These are phyloP conservation scores for Clonostachys byssicola DNA, from an alignment of 2,329 filamentous ascomycete species.

Conservation along the genomic window DNA sequence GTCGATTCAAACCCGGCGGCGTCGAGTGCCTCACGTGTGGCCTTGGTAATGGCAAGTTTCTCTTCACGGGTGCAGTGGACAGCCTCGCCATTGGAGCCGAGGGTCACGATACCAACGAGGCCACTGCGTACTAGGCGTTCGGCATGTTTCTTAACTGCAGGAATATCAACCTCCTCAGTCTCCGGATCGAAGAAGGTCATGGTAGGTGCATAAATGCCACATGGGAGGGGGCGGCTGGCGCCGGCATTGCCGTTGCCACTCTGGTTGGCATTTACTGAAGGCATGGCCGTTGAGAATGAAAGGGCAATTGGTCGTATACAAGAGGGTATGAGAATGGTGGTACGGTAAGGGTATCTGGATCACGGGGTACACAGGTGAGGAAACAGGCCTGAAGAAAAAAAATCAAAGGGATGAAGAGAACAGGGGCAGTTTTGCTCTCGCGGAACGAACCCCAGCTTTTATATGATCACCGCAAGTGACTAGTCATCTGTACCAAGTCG, in stretches of 20 bases:
- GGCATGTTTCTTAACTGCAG: conserved; percentile 75
- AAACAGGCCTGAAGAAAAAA: too few species aligned
- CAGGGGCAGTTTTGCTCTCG: too few species aligned
- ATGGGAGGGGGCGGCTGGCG: conserved; percentile 57
- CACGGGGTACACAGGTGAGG: not conserved
- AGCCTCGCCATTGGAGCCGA: conserved; percentile 90
- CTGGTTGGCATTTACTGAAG: not conserved
- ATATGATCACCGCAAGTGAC: too few species aligned
- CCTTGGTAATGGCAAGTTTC: conserved; percentile 69
- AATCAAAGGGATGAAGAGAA: too few species aligned
- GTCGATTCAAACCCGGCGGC: conserved; percentile 70
- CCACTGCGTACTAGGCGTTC: conserved; percentile 73
- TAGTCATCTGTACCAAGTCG: too few species aligned
- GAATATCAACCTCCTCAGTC: conserved; percentile 80
- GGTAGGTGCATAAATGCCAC: conserved; percentile 82
- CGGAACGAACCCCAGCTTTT: too few species aligned
- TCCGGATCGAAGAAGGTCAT: conserved; percentile 87
- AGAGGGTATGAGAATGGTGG: not conserved
- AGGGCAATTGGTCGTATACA: not conserved
- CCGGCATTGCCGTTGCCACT: conserved; percentile 7
- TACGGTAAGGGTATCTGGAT: not conserved
- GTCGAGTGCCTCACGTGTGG: conserved; percentile 78
- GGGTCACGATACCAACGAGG: conserved; percentile 76
- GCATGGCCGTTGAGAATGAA: not conserved
- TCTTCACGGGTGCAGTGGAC: conserved; percentile 78